A percentile compares a stretch with the other conserved stretches of the same genome.
phyloP scores from a whole-genome alignment of 176 grass and related monocot genomes.

The Panicum miliaceum region DNA sequence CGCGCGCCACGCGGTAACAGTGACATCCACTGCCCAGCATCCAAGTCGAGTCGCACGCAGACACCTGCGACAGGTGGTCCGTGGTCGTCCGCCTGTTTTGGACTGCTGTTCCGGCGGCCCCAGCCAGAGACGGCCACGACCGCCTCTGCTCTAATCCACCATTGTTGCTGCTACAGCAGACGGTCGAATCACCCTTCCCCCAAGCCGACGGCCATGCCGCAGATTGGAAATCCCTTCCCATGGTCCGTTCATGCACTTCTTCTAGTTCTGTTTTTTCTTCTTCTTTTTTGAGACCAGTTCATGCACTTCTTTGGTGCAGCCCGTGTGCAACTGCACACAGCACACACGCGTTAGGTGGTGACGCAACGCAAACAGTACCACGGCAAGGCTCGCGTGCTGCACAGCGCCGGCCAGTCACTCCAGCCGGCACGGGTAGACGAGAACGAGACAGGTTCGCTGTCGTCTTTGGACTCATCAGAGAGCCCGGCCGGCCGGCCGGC shows the following conservation, averaged over 20 bases:
- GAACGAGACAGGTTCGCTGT: neutral
- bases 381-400: neutral
- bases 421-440: neutral
- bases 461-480: neutral
- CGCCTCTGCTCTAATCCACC: conserved; percentile 16
- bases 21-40: conserved; percentile 28
- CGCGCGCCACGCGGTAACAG: conserved; percentile 32
- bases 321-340: neutral
- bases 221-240: neutral
- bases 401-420: neutral
- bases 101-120: conserved; percentile 35
- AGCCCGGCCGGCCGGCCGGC: neutral
- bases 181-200: conserved; percentile 30
- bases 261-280: too few relatives aligned
- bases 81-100: conserved; percentile 19
- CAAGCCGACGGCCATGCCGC: neutral
- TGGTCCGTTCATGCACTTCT: neutral
- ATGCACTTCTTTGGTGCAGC: neutral
- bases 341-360: neutral
- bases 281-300: neutral
- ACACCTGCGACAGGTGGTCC: conserved; percentile 17
- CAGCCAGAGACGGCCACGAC: neutral
- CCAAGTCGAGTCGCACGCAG: conserved; percentile 19
- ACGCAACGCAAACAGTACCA: neutral
- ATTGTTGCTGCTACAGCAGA: neutral